A percentile compares a stretch with the other conserved stretches of the same genome.
These are phyloP conservation scores for Gonium pectorale DNA, from an alignment of 139 green algal genomes.

Conservation along the genomic window DNA sequence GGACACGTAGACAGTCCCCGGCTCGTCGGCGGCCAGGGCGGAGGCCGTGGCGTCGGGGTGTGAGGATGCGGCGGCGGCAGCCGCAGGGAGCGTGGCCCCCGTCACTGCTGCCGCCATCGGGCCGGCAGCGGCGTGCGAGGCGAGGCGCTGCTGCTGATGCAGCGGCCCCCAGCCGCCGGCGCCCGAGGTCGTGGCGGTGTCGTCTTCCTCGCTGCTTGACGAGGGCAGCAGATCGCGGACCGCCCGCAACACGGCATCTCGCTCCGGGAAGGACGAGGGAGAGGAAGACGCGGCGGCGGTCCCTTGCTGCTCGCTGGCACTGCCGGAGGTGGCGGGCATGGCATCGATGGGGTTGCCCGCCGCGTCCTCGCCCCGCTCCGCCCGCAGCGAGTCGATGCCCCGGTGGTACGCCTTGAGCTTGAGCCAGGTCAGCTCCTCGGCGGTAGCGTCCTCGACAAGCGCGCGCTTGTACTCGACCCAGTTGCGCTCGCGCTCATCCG, in stretches of 20 bases:
- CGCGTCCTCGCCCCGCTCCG: neutral
- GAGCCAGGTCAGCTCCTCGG: conserved; percentile 39
- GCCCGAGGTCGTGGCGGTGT: too few species aligned
- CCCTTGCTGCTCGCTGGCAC: too few species aligned
- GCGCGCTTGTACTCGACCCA: conserved; percentile 7
- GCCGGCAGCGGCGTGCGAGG: neutral
- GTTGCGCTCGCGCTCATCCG: neutral
- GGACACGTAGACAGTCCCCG: neutral
- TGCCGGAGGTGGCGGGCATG: neutral
- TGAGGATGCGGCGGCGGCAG: neutral
- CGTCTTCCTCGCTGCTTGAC: neutral
- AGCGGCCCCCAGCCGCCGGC: too few species aligned
- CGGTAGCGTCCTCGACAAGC: conserved; percentile 1
- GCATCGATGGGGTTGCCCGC: neutral
- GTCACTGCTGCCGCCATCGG: neutral
- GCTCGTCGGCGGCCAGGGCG: neutral
- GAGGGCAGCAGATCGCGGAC: neutral
- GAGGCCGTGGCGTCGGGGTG: neutral
- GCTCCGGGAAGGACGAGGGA: too few species aligned
- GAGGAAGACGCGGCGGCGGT: too few species aligned
- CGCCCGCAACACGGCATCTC: neutral
- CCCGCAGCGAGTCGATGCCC: conserved; percentile 19
- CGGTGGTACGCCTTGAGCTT: conserved; percentile 49
- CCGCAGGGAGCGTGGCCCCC: neutral
- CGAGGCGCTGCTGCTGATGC: too few species aligned